These are phyloP conservation scores for Tinospora cordifolia DNA, from an alignment of 164 flowering plant genomes.

Conservation along the genomic window DNA sequence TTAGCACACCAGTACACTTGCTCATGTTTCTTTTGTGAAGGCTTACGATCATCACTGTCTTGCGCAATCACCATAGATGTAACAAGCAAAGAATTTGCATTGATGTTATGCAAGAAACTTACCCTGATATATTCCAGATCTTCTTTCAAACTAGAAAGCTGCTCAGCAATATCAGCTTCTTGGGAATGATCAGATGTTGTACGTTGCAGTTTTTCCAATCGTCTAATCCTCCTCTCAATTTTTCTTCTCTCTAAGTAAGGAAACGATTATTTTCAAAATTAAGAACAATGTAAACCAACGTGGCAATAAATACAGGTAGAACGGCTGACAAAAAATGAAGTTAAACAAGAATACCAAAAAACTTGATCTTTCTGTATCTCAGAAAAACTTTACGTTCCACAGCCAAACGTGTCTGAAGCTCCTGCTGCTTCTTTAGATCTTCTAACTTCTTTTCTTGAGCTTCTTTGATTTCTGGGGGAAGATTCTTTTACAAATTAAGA, in stretches of 20 bases:
- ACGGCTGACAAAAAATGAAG: not conserved
- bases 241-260: slow-evolving; percentile 71
- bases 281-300: not conserved
- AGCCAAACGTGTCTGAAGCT: slow-evolving; percentile 62
- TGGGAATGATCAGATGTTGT: slow-evolving; percentile 49
- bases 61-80: not conserved
- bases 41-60: not conserved
- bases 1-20: not conserved
- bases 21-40: not conserved
- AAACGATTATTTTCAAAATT: slow-evolving; percentile 3
- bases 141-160: slow-evolving; percentile 70
- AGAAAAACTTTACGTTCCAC: slow-evolving; percentile 63
- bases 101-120: slow-evolving; percentile 18
- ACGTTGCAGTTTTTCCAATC: slow-evolving; percentile 77
- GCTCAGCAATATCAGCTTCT: slow-evolving; percentile 52
- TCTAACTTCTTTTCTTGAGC: slow-evolving; percentile 71
- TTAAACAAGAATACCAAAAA: slow-evolving; percentile 54
- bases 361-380: slow-evolving; percentile 70
- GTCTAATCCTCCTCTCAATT: slow-evolving; percentile 79
- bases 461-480: slow-evolving; percentile 64
- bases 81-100: not conserved
- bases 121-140: slow-evolving; percentile 98
- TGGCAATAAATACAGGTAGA: not conserved
- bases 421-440: slow-evolving; percentile 76
- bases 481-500: slow-evolving; percentile 37